Percentiles rank a stretch among this genome's conserved stretches.
phyloP scores from a whole-genome alignment of 2,329 filamentous ascomycete genomes.

The Stylonectria norvegica region DNA sequence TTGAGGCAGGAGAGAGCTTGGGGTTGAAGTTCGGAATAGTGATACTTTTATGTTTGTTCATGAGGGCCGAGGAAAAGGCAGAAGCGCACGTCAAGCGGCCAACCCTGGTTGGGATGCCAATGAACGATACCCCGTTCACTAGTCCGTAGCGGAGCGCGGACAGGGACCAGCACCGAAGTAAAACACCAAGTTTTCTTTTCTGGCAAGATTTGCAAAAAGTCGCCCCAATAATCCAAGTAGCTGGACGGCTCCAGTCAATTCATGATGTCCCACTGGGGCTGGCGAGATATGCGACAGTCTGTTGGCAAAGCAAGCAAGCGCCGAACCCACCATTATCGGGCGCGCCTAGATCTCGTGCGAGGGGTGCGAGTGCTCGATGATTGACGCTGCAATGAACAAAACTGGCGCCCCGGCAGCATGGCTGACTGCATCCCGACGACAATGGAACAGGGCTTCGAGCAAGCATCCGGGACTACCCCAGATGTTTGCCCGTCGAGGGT shows the following conservation, averaged over 20 bases:
- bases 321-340: constrained; percentile 17
- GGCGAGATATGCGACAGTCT: constrained; percentile 16
- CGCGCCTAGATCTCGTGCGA: constrained; percentile 23
- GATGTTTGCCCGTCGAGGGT: constrained; percentile 20
- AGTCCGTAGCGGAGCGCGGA: constrained; percentile 25
- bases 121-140: constrained; percentile 27
- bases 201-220: constrained; percentile 31
- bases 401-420: constrained; percentile 11
- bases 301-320: constrained; percentile 26
- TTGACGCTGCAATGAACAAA: constrained; percentile 12
- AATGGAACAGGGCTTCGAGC: constrained; percentile 10
- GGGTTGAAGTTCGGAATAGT: constrained; percentile 23
- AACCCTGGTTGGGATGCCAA: constrained; percentile 24
- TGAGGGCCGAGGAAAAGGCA: constrained; percentile 27
- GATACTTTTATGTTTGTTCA: constrained; percentile 30
- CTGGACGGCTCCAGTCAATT: constrained; percentile 22
- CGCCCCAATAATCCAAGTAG: constrained; percentile 22
- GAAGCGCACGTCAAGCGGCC: constrained; percentile 26
- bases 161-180: constrained; percentile 29
- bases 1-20: constrained; percentile 17
- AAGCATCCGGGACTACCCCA: constrained; percentile 27
- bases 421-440: constrained; percentile 9
- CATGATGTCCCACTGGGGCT: constrained; percentile 13
- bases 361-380: constrained; percentile 19
- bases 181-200: constrained; percentile 23